Evolutionary conservation across 768 basidiomycete genomes (phyloP), one percentile per base, ranked within the genome.

Genomic region (Lepiota brunneoincarnata): DNA sequence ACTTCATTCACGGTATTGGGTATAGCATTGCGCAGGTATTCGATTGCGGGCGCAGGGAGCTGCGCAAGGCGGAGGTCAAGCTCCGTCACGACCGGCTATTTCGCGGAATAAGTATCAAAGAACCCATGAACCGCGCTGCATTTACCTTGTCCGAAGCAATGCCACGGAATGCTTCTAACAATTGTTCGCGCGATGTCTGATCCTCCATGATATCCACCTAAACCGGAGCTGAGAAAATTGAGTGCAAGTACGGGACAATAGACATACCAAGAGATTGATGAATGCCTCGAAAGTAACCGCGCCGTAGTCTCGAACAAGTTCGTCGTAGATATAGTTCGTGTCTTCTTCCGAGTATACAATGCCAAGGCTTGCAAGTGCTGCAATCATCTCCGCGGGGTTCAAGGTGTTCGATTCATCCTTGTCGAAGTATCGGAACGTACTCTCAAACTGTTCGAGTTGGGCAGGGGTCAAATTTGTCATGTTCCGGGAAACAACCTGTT

Each of bases 391-490:
- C 5, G 91, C 78, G 55, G 87, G 65, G 55, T 80, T 83, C 36
- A 98, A 80, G 0, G 92, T 93, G 65, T 98, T 97, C 36, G 88
- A 85, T 62, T 91, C 89, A 60, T 98, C 94, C 58, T 84, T 84
- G 70, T 98, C 96, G 63, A 99, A 99, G 72, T 98, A 95, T 48
- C 95, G 84, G 84, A 99, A 98, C 1, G 94, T 96, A 66, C 87
- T 84, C 69, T 98, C 96, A 60, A 97, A 96, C 64, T 98, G 94
- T 65, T 98, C 96, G 20, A 98, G 77, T 65, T 94, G 93, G 12
- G 93, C 94, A 0, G 97, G 94, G 0, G 96, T 96, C 58, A 99
- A 71, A 66, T 98, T 97, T 21, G 93, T 90, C 82, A 92, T 87
- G 61, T 91, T 93, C 41, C 93, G 81, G 11, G 97, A 94, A 1